Evolutionary conservation across 2,329 filamentous ascomycete species (phyloP), one percentile per base, ranked within the genome.

Genomic region (Claviceps pusilla): DNA sequence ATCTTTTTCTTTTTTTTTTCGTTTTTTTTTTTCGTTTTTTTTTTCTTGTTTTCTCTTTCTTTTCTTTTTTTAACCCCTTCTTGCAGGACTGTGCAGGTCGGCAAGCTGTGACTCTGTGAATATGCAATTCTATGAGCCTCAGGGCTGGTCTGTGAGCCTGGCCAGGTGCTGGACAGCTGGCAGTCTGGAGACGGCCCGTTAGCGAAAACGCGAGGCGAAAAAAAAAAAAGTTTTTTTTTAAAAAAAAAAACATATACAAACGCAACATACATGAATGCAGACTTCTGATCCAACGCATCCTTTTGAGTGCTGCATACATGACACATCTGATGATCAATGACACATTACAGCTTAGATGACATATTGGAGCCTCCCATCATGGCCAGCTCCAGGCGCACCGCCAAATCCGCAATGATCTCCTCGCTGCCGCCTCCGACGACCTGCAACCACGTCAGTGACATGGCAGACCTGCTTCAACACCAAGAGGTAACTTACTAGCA

Each of bases 371-470:
- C 52, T 47, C 55, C 53, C 9, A 59, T 58, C 57, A 59, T 46
- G 46, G 54, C 57, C 45, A 64, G 53, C 55, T 78, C 76, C 59
- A 77, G 73, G 4, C 72, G 69, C n/a, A 78, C 67, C 1, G 74
- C 73, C 41, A 79, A 58, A 58, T 79, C 76, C 0, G 71, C 69
- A 48, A 79, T 68, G 53, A 79, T 77, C 62, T 79, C 56, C 37
- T 79, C 76, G 55, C 76, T 78, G 0, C 76, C 76, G 11, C 76
- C 76, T 3, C 76, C 76, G 0, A 78, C 69, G 10, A 77, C 74
- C 75, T 75, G 55, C 10, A 60, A n/a, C 1, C 37, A 41, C 7
- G 57, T 46, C 39, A 54, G 48, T 35, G 50, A 47, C 29, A 31
- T 24, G 24, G 1, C 5, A 19, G 12, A 28, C 12, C 11, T 2